Percentiles rank a stretch among this genome's conserved stretches.
Conservation (phyloP, 2,329 filamentous ascomycete genomes). For the Colletotrichum caudatum region DNA sequence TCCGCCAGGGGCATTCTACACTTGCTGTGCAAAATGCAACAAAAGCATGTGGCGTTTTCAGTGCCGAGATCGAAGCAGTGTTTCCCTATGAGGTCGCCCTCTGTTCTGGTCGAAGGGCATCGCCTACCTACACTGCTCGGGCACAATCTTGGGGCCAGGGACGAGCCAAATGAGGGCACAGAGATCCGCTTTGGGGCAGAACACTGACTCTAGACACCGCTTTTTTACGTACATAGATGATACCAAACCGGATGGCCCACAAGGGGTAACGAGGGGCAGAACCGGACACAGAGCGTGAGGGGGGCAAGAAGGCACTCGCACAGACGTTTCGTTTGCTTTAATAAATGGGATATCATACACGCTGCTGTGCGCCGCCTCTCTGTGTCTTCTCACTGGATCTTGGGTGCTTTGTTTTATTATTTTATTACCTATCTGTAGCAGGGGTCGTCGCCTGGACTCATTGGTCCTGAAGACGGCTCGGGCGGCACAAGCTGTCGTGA, state of each 20-base stretch:
- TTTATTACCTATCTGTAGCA: neutral
- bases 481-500: conserved; percentile 10
- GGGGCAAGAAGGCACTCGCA: neutral
- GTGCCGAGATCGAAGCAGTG: neutral
- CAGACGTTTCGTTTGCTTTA: neutral
- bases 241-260: conserved; percentile 4
- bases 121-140: conserved; percentile 12
- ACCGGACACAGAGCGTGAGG: neutral
- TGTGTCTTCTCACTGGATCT: conserved; percentile 5
- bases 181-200: conserved; percentile 33
- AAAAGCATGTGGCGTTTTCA: neutral
- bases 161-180: conserved; percentile 12
- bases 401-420: too few relatives aligned
- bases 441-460: neutral
- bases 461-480: conserved; percentile 23
- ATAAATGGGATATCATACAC: neutral
- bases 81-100: conserved; percentile 18
- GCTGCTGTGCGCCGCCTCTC: neutral
- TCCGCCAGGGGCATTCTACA: conserved; percentile 1
- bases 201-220: conserved; percentile 36
- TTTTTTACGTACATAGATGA: conserved; percentile 21
- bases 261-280: conserved; percentile 4
- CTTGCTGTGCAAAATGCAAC: conserved; percentile 1
- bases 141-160: conserved; percentile 11
- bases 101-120: conserved; percentile 8